Evolutionary conservation across 306 rosid genomes (phyloP).

Genomic region (Cucurbita ficifolia): DNA sequence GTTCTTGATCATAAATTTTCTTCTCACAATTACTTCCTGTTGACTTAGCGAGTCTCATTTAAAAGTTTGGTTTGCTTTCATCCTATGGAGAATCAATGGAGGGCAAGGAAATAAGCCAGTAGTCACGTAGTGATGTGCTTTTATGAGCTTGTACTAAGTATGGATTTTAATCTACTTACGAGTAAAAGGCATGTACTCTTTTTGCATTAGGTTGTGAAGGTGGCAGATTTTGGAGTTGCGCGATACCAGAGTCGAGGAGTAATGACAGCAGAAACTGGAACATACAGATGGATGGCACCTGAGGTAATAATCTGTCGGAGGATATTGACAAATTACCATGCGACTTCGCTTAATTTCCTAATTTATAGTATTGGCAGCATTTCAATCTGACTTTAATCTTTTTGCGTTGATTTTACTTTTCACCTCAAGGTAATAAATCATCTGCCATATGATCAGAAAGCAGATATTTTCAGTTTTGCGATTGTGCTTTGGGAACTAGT

Average conservation of each 20-base stretch:
- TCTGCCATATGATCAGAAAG: constrained; percentile 95
- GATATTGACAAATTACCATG: neutral
- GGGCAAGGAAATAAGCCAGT: neutral
- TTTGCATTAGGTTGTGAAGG: constrained; percentile 71
- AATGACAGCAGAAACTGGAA: constrained; percentile 99
- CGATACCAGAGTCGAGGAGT: constrained; percentile 83
- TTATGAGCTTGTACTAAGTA: neutral
- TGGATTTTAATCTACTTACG: neutral
- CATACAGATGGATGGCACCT: constrained; percentile 99
- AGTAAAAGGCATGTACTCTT: neutral
- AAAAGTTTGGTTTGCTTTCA: neutral
- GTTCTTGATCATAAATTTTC: neutral
- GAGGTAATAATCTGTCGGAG: constrained; percentile 42
- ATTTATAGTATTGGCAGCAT: neutral
- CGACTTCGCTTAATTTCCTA: neutral
- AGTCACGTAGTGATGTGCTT: neutral
- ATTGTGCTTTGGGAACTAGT: constrained; percentile 96
- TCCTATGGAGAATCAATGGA: neutral
- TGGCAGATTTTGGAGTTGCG: constrained; percentile 99
- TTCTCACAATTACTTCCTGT: neutral
- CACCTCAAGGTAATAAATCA: constrained; percentile 81
- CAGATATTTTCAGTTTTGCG: constrained; percentile 91
- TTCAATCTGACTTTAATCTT: constrained; percentile 1
- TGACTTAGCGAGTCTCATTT: neutral
- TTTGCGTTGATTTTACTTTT: constrained; percentile 6